A percentile compares a stretch with the other conserved stretches of the same genome.
Evolutionary conservation across 2,329 filamentous ascomycete genomes (phyloP).

Genomic region (Curvularia sp.): DNA sequence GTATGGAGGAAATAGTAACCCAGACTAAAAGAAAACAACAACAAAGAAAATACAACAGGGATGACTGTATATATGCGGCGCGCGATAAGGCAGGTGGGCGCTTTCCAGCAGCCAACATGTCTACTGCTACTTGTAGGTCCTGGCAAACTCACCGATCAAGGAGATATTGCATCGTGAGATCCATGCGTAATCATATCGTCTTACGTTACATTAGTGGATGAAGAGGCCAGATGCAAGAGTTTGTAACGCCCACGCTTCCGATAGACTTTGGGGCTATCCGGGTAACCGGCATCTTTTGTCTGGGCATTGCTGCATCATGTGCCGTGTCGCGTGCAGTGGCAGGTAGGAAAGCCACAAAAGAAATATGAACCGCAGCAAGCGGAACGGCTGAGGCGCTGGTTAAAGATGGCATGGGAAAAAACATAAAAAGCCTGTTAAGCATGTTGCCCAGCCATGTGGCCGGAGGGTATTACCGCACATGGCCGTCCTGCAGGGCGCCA

Average conservation of each 20-base stretch:
- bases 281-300: neutral
- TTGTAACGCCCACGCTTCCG: neutral
- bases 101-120: neutral
- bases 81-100: neutral
- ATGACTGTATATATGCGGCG: neutral
- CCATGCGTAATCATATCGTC: neutral
- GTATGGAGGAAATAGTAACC: neutral
- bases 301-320: neutral
- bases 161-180: neutral
- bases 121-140: neutral
- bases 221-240: neutral
- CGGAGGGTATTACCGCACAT: conserved; percentile 1
- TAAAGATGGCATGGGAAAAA: neutral
- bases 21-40: neutral
- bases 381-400: conserved; percentile 5
- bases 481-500: conserved; percentile 2
- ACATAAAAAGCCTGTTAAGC: neutral
- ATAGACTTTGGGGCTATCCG: neutral
- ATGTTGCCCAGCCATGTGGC: neutral
- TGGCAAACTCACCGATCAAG: neutral
- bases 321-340: neutral
- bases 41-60: neutral
- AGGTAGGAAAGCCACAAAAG: neutral
- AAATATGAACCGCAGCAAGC: neutral
- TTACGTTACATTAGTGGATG: conserved; percentile 1